phyloP scores from a whole-genome alignment of 495 filamentous ascomycete species.

The Neurospora sublineolata region DNA sequence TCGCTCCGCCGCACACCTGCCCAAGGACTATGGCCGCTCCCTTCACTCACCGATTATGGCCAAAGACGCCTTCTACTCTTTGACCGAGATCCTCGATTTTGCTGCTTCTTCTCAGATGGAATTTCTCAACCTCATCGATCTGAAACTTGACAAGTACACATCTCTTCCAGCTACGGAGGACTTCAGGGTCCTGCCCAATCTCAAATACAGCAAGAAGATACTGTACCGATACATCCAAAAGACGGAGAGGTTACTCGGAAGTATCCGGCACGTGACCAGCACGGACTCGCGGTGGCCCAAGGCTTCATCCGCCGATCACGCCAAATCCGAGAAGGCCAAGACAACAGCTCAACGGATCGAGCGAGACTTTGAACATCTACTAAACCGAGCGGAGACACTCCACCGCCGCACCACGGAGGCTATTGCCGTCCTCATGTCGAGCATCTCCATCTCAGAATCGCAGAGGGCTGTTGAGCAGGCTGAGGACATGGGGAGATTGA shows the following conservation, averaged over 20 bases:
- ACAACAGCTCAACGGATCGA: background rate
- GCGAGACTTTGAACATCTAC: background rate
- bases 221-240: constrained; percentile 19
- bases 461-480: constrained; percentile 19
- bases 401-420: constrained; percentile 6
- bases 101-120: constrained; percentile 13
- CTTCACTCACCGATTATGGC: constrained; percentile 6
- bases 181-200: background rate
- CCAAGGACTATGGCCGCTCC: constrained; percentile 9
- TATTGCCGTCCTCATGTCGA: constrained; percentile 18
- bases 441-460: constrained; percentile 18
- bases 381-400: constrained; percentile 6
- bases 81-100: constrained; percentile 16
- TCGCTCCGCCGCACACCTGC: background rate
- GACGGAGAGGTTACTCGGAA: constrained; percentile 1
- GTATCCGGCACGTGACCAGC: background rate
- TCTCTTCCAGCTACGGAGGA: background rate
- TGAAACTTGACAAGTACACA: constrained; percentile 8
- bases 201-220: constrained; percentile 8
- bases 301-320: too few relatives aligned
- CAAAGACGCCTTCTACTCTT: constrained; percentile 17
- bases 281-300: background rate
- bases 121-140: constrained; percentile 19
- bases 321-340: background rate
- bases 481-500: constrained; percentile 14